Evolutionary conservation across 192 early-diverging fungal species (phyloP).

Genomic region (Phycomyces nitens): DNA sequence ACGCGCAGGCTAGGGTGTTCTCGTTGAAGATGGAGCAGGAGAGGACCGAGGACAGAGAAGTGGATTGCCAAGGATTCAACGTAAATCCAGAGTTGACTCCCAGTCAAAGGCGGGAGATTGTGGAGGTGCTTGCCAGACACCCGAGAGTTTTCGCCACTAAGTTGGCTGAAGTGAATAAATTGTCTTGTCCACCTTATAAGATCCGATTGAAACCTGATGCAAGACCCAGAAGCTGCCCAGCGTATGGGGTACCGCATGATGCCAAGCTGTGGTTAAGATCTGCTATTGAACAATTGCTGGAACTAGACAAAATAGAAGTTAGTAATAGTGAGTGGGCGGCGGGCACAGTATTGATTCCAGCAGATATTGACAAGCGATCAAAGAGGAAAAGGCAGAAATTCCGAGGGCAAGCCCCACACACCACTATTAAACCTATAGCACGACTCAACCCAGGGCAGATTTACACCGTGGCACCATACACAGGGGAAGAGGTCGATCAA

Average conservation of each 20-base stretch:
- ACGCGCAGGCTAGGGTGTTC: neutral
- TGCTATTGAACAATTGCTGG: neutral
- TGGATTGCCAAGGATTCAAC: neutral
- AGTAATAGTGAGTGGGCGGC: neutral
- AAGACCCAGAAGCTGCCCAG: neutral
- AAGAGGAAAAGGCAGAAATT: neutral
- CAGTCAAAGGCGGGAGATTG: neutral
- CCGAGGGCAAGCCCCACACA: neutral
- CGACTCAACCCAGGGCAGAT: neutral
- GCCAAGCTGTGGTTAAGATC: neutral
- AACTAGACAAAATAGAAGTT: neutral
- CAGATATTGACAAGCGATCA: conserved; percentile 2
- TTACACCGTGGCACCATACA: neutral
- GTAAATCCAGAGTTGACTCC: neutral
- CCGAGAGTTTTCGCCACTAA: neutral
- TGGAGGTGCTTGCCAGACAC: neutral
- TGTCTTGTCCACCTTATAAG: neutral
- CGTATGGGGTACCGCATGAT: neutral
- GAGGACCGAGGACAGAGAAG: neutral
- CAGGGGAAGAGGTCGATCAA: neutral
- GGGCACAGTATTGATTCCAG: neutral
- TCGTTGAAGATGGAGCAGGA: neutral
- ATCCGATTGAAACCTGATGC: neutral
- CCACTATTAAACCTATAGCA: neutral
- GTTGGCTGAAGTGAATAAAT: neutral